Conservation (phyloP, 129 eudicot species). For the Flaveria brownii region DNA sequence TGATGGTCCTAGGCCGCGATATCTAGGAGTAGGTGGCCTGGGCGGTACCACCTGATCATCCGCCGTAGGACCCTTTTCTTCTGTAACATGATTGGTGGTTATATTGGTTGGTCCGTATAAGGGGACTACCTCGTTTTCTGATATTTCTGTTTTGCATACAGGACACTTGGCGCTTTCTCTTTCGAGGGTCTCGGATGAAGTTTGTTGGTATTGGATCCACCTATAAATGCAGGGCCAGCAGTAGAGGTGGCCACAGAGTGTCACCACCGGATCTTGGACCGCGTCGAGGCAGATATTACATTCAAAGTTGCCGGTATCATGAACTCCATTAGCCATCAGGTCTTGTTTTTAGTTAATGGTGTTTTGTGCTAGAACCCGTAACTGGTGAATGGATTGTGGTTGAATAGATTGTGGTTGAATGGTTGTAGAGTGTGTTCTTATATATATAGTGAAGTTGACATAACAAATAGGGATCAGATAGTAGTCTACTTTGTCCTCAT, state of each 20-base stretch:
- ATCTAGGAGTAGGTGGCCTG: conserved; percentile 24
- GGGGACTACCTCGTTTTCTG: conserved; percentile 33
- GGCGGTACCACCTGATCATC: conserved; percentile 16
- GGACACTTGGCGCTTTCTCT: conserved; percentile 29
- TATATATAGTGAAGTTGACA: no score
- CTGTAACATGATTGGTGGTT: neutral
- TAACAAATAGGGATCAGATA: no score
- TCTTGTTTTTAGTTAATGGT: no score
- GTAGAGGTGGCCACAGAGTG: conserved; percentile 43
- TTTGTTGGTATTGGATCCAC: conserved; percentile 31
- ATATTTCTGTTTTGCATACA: conserved; percentile 37
- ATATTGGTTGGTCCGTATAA: conserved; percentile 29
- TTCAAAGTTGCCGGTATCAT: conserved; percentile 26
- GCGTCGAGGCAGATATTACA: conserved; percentile 37
- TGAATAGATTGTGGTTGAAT: no score
- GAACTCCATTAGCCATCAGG: no score
- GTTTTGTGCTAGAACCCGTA: no score
- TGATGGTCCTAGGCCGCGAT: conserved; percentile 15
- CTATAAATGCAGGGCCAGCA: conserved; percentile 45
- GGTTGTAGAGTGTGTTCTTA: no score
- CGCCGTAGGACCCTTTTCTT: neutral
- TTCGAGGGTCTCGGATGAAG: conserved; percentile 14
- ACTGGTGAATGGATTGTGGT: no score
- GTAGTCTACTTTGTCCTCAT: no score
- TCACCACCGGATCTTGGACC: conserved; percentile 40